Conservation (phyloP, 257 asterid genomes). For the Rehmannia glutinosa region DNA sequence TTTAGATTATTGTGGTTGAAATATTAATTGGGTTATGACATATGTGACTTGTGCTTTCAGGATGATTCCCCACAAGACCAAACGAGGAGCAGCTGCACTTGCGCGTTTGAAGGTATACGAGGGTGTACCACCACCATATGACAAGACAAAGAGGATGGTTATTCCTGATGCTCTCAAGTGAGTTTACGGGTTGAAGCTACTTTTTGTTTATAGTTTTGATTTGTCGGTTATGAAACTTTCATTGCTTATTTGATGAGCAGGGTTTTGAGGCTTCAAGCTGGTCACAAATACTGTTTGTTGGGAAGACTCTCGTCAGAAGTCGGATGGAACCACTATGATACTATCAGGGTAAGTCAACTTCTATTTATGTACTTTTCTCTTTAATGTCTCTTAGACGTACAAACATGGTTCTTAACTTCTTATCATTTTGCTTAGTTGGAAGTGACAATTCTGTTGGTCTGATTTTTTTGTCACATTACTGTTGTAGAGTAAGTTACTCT, state of each 20-base stretch:
- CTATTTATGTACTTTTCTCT: background rate
- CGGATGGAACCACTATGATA: conserved; percentile 92
- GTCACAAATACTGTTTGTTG: conserved; percentile 74
- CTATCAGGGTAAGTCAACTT: conserved; percentile 54
- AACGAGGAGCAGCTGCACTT: conserved; percentile 89
- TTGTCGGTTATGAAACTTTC: background rate
- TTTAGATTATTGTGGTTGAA: background rate
- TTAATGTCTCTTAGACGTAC: no score
- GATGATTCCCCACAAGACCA: conserved; percentile 90
- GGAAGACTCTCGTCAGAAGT: conserved; percentile 89
- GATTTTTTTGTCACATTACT: background rate
- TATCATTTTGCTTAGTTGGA: no score
- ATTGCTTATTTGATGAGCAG: conserved; percentile 22
- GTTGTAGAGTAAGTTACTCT: background rate
- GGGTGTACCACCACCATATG: conserved; percentile 82
- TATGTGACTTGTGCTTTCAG: conserved; percentile 21
- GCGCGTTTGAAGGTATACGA: conserved; percentile 77
- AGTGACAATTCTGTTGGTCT: no score
- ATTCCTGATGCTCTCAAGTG: conserved; percentile 87
- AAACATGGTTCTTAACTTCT: no score
- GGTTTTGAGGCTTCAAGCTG: conserved; percentile 90
- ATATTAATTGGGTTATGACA: background rate
- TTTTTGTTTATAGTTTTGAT: background rate
- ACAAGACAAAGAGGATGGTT: conserved; percentile 79
- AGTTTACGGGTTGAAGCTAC: conserved; percentile 3